These are phyloP conservation scores for Magnolia officinalis DNA, from an alignment of 164 flowering plant genomes.

Conservation along the genomic window DNA sequence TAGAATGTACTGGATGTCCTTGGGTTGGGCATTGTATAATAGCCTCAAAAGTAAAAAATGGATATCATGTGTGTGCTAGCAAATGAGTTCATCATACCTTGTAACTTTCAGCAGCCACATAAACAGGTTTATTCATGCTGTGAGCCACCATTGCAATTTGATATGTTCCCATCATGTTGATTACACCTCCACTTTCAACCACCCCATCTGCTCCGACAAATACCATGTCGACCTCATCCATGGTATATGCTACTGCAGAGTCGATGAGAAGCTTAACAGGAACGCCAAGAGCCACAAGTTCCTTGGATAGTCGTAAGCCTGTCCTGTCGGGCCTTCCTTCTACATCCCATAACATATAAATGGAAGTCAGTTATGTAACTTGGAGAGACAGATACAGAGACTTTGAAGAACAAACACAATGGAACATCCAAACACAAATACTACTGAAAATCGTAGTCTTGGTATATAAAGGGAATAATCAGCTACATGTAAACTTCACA, in stretches of 20 bases:
- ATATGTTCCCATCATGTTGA: constrained; percentile 98
- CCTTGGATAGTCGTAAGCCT: constrained; percentile 80
- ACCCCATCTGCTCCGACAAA: constrained; percentile 98
- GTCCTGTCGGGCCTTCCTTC: constrained; percentile 93
- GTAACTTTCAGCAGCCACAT: constrained; percentile 98
- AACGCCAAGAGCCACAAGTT: constrained; percentile 84
- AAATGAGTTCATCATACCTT: constrained; percentile 42
- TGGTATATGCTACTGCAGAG: constrained; percentile 88
- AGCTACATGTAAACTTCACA: neutral
- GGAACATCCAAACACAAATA: neutral
- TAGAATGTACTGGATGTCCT: too few species aligned
- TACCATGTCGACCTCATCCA: constrained; percentile 98
- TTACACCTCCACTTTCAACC: constrained; percentile 96
- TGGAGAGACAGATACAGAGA: neutral
- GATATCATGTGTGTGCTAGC: neutral
- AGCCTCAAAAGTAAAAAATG: neutral
- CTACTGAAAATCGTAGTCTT: neutral
- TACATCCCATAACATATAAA: constrained; percentile 30
- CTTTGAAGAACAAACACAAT: too few species aligned
- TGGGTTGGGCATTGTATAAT: neutral
- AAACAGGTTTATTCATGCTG: constrained; percentile 91
- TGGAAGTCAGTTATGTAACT: neutral
- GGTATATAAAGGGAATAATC: neutral
- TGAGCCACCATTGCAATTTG: constrained; percentile 93
- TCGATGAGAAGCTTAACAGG: constrained; percentile 93